phyloP scores from a whole-genome alignment of 768 basidiomycete species.

The Fibroporia radiculosa region DNA sequence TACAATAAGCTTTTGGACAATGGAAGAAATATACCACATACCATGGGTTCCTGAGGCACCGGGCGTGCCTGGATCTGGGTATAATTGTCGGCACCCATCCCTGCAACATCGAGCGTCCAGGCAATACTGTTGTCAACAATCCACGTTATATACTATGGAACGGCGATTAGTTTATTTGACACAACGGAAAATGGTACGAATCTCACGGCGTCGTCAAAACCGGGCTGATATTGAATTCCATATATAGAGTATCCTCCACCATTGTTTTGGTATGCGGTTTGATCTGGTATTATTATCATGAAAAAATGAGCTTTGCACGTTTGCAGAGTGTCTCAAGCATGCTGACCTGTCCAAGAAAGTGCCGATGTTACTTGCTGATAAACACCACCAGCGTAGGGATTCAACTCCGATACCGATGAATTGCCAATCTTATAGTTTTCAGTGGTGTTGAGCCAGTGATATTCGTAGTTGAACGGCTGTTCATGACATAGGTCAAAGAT shows the following conservation, averaged over 20 bases:
- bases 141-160: conserved; percentile 76
- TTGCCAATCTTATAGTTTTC: conserved; percentile 54
- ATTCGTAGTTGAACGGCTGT: conserved; percentile 72
- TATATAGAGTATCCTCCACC: conserved; percentile 57
- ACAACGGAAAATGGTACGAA: conserved; percentile 42
- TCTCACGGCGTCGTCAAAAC: conserved; percentile 51
- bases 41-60: conserved; percentile 82
- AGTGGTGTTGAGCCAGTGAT: conserved; percentile 61
- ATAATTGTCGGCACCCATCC: conserved; percentile 45
- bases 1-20: not conserved
- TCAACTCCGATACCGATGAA: conserved; percentile 39
- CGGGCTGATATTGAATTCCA: conserved; percentile 78
- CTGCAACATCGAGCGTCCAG: conserved; percentile 66
- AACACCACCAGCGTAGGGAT: conserved; percentile 66
- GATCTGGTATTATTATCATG: conserved; percentile 36
- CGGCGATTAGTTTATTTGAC: not conserved
- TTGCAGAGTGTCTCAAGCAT: not conserved
- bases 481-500: too few relatives aligned
- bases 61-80: conserved; percentile 64
- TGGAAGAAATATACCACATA: conserved; percentile 27
- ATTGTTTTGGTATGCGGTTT: conserved; percentile 57
- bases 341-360: conserved; percentile 29
- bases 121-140: conserved; percentile 50
- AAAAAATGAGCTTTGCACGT: not conserved
- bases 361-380: conserved; percentile 70